Percentiles rank a stretch among this genome's conserved stretches.
These are phyloP conservation scores for Chytriomyces sp. DNA, from an alignment of 192 early-diverging fungal species.

Conservation along the genomic window DNA sequence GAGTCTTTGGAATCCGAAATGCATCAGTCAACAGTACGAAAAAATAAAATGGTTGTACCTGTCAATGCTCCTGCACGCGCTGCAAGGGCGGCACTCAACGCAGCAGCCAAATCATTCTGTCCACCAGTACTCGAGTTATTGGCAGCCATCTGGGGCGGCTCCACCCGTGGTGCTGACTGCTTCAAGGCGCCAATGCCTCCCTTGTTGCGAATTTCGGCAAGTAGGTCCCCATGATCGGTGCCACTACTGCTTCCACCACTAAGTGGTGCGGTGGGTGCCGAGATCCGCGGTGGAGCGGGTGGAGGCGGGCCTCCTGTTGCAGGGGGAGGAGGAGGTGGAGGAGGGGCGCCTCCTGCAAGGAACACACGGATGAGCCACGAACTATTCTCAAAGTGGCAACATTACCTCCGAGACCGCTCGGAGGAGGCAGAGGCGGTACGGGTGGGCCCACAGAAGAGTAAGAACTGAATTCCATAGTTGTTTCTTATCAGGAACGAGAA, in stretches of 20 bases:
- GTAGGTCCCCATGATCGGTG: slow-evolving; percentile 29
- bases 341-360: not conserved
- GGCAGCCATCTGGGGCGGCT: slow-evolving; percentile 16
- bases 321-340: slow-evolving; percentile 33
- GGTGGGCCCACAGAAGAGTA: slow-evolving; percentile 6
- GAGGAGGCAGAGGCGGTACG: slow-evolving; percentile 32
- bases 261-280: not conserved
- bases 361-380: not conserved
- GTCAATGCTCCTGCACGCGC: slow-evolving; percentile 25
- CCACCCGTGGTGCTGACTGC: not conserved
- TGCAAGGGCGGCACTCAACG: slow-evolving; percentile 35
- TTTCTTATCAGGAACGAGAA: not conserved
- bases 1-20: slow-evolving; percentile 34
- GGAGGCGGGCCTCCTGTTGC: not conserved
- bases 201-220: slow-evolving; percentile 38
- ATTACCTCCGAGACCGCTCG: slow-evolving; percentile 26
- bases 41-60: slow-evolving; percentile 20
- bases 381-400: too few species aligned
- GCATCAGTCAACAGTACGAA: not conserved
- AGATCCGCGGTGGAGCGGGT: not conserved
- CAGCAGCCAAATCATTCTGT: slow-evolving; percentile 38
- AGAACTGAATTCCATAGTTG: not conserved
- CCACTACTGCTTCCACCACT: not conserved
- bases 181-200: slow-evolving; percentile 38
- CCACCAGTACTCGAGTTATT: not conserved